These are phyloP conservation scores for Trebouxia gelatinosa DNA, from an alignment of 163 green algal species.

Conservation along the genomic window DNA sequence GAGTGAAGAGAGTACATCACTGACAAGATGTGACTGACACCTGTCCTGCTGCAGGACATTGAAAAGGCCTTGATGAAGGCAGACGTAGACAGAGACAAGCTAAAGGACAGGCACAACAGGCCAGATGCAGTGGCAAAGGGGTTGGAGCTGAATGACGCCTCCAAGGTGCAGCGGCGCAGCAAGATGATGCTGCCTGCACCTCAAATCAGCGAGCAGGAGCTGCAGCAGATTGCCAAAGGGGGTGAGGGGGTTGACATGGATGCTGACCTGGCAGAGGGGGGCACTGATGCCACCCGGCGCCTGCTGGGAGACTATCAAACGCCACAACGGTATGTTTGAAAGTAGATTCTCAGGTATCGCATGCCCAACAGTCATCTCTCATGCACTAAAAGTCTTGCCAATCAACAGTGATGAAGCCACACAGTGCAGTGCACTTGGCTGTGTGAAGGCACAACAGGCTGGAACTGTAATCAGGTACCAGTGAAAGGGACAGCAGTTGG, in stretches of 20 bases:
- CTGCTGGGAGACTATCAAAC: constrained; percentile 87
- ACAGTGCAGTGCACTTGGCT: background rate
- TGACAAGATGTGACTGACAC: background rate
- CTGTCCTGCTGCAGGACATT: constrained; percentile 63
- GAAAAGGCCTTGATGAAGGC: constrained; percentile 84
- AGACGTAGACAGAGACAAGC: constrained; percentile 75
- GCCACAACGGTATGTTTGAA: constrained; percentile 42
- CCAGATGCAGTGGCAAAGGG: constrained; percentile 66
- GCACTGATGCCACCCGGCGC: constrained; percentile 73
- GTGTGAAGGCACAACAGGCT: background rate
- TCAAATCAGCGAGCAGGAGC: constrained; percentile 80
- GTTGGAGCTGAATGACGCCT: constrained; percentile 71
- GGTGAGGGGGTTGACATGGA: constrained; percentile 51
- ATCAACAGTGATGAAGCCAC: background rate
- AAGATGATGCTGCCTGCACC: constrained; percentile 95
- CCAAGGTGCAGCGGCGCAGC: constrained; percentile 52
- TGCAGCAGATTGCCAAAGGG: constrained; percentile 82
- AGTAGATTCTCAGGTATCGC: background rate
- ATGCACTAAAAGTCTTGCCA: background rate
- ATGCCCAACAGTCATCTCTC: background rate
- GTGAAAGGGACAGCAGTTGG: background rate
- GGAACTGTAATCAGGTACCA: too few relatives aligned
- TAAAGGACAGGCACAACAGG: constrained; percentile 66
- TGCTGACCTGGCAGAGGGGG: constrained; percentile 55
- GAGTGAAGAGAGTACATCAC: background rate